Evolutionary conservation across 129 eudicot species (phyloP).

Genomic region (Ambrosia trifida): DNA sequence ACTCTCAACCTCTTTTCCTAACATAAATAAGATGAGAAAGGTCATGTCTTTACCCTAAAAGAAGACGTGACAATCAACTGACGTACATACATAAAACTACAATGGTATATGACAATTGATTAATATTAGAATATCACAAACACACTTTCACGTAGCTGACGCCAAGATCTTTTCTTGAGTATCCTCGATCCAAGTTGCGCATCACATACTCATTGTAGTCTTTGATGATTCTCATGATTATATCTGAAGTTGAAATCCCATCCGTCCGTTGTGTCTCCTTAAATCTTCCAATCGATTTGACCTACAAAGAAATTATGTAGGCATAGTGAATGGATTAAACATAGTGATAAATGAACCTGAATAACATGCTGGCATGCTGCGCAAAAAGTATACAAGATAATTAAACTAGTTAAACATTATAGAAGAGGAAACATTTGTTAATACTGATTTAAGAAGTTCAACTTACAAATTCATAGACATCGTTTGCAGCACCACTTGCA

Average conservation of each 20-base stretch:
- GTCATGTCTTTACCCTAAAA: conserved; percentile 14
- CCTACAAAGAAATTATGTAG: conserved; percentile 43
- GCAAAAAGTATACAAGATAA: neutral
- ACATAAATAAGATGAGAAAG: conserved; percentile 17
- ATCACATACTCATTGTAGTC: conserved; percentile 94
- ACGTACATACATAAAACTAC: conserved; percentile 3
- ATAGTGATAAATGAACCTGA: neutral
- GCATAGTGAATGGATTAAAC: neutral
- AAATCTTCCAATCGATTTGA: conserved; percentile 80
- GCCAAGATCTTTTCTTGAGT: conserved; percentile 97
- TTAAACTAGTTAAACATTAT: neutral
- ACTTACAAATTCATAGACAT: conserved; percentile 98
- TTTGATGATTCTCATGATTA: conserved; percentile 94
- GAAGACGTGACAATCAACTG: neutral
- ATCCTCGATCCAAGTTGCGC: conserved; percentile 97
- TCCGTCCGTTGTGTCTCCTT: conserved; percentile 96
- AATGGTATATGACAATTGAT: neutral
- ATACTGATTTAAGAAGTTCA: conserved; percentile 21
- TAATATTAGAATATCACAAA: conserved; percentile 6
- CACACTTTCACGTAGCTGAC: conserved; percentile 93
- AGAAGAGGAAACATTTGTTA: conserved; percentile 8
- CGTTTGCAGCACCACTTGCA: conserved; percentile 95
- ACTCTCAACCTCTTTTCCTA: conserved; percentile 95
- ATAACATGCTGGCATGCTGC: neutral
- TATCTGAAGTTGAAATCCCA: conserved; percentile 94